Evolutionary conservation across 257 asterid species (phyloP), one percentile per base, ranked within the genome.

Genomic region (Solanum bukasovii): DNA sequence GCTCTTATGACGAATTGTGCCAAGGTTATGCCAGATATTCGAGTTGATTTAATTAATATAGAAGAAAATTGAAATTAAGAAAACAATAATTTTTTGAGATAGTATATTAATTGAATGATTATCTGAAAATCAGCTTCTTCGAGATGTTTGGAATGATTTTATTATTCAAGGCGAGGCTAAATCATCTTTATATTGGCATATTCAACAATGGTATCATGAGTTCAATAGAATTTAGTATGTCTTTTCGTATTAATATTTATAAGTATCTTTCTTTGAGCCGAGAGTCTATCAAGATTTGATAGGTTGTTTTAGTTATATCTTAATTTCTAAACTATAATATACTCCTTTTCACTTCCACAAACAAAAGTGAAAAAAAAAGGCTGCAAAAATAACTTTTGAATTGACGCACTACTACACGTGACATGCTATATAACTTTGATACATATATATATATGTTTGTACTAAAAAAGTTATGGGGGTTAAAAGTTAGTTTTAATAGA

Each of bases 321-420:
- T 27, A 27, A 27, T 68, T 42, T 42, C 85, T 81, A 46, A 46
- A 46, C 68, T 46, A 81, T 27, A 81, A 27, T 21, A 14, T 16
- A 11, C 52, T 27, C 67, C 85, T 33, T 81, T 46, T 81, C 35
- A 46, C 84, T 88, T 90, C 46, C 89, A 85, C 40, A 86, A 52
- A 78, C 87, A 84, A 86, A 87, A 88, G 65, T 89, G 79, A 8
- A 71, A 71, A 71, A 71, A 71, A 71, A 71, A 92, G 70, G 90
- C 90, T 90, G 90, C 88, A 87, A 87, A 78, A 81, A 84, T 67
- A 87, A 88, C 85, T 90, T 90, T 88, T 61, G 75, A 59, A 84
- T 74, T 35, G 83, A 37, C 86, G 89, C 91, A 91, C 90, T 87
- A 79, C 38, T 81, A 81, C 85, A 81, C 27, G 85, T 81, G 85